A percentile compares a stretch with the other conserved stretches of the same genome.
These are phyloP conservation scores for Colletotrichum magnum DNA, from an alignment of 2,329 filamentous ascomycete genomes.

Conservation along the genomic window DNA sequence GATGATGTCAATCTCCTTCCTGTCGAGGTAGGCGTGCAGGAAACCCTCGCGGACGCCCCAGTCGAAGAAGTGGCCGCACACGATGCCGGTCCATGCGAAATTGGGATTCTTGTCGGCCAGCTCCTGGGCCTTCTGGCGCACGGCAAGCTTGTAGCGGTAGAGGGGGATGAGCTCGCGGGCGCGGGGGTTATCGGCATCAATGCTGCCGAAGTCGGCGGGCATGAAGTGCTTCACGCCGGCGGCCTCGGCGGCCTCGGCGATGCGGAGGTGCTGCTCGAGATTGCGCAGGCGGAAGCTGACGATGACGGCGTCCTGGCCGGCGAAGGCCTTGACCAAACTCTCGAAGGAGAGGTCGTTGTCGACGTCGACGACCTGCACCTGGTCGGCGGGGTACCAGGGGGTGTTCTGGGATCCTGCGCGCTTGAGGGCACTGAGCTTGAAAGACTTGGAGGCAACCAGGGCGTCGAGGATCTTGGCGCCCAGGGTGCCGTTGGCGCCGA, in stretches of 20 bases:
- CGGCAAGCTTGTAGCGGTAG: conserved; percentile 52
- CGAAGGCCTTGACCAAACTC: conserved; percentile 49
- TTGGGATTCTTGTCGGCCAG: conserved; percentile 43
- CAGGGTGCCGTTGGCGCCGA: conserved; percentile 56
- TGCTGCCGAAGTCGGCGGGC: conserved; percentile 58
- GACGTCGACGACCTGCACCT: conserved; percentile 44
- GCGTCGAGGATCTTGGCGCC: conserved; percentile 51
- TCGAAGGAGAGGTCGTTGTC: conserved; percentile 49
- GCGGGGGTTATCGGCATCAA: conserved; percentile 51
- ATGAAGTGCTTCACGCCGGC: conserved; percentile 55
- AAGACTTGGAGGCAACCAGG: conserved; percentile 47
- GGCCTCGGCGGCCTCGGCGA: conserved; percentile 53
- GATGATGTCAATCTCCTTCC: conserved; percentile 50
- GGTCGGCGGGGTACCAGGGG: conserved; percentile 39
- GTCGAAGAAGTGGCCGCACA: conserved; percentile 58
- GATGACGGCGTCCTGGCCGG: conserved; percentile 54
- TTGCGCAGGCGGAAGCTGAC: conserved; percentile 50
- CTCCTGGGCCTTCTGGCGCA: conserved; percentile 49
- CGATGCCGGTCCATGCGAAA: conserved; percentile 56
- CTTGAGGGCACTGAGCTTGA: conserved; percentile 51
- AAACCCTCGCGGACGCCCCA: conserved; percentile 55
- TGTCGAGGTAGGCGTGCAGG: conserved; percentile 52
- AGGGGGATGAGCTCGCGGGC: conserved; percentile 54
- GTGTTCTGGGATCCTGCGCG: conserved; percentile 50
- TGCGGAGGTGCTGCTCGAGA: conserved; percentile 50